Percentiles rank a stretch among this genome's conserved stretches.
Conservation (phyloP, 768 basidiomycete genomes). For the Polyporus arcularius region DNA sequence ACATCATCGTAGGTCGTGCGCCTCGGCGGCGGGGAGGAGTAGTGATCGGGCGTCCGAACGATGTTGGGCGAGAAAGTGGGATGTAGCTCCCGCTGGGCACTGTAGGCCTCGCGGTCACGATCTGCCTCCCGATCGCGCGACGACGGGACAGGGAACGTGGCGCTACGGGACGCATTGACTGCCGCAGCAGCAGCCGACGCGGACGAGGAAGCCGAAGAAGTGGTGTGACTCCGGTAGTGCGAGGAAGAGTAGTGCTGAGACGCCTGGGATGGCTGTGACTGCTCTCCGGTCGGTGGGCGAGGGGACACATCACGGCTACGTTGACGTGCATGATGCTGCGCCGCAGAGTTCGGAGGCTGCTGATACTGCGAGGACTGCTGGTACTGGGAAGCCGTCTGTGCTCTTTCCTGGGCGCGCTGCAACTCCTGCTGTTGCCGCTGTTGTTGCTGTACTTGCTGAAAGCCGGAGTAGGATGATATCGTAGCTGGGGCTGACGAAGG, state of each 20-base stretch:
- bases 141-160: slow-evolving; percentile 12
- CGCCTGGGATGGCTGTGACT: neutral
- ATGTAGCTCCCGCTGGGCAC: slow-evolving; percentile 51
- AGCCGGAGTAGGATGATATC: slow-evolving; percentile 12
- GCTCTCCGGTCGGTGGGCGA: slow-evolving; percentile 9
- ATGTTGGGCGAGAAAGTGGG: slow-evolving; percentile 71
- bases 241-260: slow-evolving; percentile 11
- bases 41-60: slow-evolving; percentile 69
- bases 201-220: slow-evolving; percentile 19
- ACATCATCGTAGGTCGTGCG: slow-evolving; percentile 5
- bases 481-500: slow-evolving; percentile 4
- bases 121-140: slow-evolving; percentile 13
- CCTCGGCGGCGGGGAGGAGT: slow-evolving; percentile 31
- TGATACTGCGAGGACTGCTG: slow-evolving; percentile 8
- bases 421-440: slow-evolving; percentile 13
- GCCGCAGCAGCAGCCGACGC: slow-evolving; percentile 9
- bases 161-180: slow-evolving; percentile 4
- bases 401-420: neutral
- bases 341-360: neutral
- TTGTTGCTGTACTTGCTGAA: slow-evolving; percentile 20
- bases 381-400: slow-evolving; percentile 7
- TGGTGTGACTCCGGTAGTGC: slow-evolving; percentile 17
- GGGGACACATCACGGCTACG: slow-evolving; percentile 14
- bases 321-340: slow-evolving; percentile 9
- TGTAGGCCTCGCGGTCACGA: slow-evolving; percentile 47